Percentiles rank a stretch among this genome's conserved stretches.
Conservation (phyloP, 2,329 filamentous ascomycete genomes). For the Epichloe typhina region DNA sequence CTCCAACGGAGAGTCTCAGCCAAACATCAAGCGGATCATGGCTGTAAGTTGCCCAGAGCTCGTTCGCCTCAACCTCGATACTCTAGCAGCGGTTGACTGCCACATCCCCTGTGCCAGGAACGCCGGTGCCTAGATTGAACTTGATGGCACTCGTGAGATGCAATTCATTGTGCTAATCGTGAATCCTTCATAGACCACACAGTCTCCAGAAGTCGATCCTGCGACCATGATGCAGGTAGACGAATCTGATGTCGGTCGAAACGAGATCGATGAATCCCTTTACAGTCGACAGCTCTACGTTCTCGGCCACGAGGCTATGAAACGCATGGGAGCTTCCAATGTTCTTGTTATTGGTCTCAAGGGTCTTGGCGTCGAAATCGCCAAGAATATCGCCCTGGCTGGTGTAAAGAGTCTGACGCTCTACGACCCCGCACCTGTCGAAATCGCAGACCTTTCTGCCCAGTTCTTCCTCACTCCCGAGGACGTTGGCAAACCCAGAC, state of each 20-base stretch:
- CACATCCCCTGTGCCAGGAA: neutral
- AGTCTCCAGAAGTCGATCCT: constrained; percentile 46
- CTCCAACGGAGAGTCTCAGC: constrained; percentile 45
- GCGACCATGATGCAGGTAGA: constrained; percentile 55
- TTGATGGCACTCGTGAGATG: neutral
- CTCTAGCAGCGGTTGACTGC: neutral
- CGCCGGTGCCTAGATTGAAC: neutral
- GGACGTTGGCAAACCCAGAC: constrained; percentile 87
- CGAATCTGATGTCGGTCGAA: constrained; percentile 39
- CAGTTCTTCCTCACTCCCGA: constrained; percentile 89
- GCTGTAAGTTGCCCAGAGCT: constrained; percentile 33
- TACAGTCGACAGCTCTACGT: constrained; percentile 66
- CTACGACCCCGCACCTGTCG: constrained; percentile 74
- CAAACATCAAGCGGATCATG: constrained; percentile 47
- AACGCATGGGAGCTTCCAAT: constrained; percentile 95
- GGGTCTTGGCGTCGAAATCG: constrained; percentile 92
- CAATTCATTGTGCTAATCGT: constrained; percentile 5
- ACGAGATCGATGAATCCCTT: constrained; percentile 58
- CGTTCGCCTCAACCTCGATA: neutral
- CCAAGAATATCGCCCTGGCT: constrained; percentile 95
- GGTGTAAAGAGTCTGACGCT: constrained; percentile 95
- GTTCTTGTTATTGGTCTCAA: constrained; percentile 85
- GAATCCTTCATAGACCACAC: constrained; percentile 28
- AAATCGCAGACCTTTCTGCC: constrained; percentile 80
- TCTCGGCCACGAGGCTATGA: constrained; percentile 76